Conservation (phyloP, 345 rosid species). For the Rhodamnia rubescens region DNA sequence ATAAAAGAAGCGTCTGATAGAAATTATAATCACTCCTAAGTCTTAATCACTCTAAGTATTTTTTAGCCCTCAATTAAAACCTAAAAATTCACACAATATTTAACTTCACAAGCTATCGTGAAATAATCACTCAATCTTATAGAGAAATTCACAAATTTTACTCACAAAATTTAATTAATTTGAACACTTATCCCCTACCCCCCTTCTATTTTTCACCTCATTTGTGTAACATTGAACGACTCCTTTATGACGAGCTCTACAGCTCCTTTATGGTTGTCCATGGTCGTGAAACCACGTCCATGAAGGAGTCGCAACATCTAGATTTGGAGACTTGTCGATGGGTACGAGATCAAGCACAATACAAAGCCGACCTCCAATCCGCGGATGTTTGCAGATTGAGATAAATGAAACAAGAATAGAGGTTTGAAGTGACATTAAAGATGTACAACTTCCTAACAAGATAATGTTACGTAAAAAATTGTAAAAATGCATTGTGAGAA, state of each 20-base stretch:
- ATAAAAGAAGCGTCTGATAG: too few relatives aligned
- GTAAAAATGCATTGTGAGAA: neutral
- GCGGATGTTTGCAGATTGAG: neutral
- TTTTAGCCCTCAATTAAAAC: too few relatives aligned
- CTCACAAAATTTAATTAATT: too few relatives aligned
- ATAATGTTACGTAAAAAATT: neutral
- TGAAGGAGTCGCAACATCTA: neutral
- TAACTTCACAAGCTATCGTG: too few relatives aligned
- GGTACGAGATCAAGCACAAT: neutral
- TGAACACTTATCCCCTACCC: too few relatives aligned
- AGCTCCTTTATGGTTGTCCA: neutral
- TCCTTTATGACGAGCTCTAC: neutral
- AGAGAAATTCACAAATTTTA: too few relatives aligned
- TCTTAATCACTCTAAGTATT: too few relatives aligned
- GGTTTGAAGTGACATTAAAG: neutral
- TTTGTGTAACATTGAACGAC: too few relatives aligned
- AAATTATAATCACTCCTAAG: too few relatives aligned
- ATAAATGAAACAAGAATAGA: neutral
- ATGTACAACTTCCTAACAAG: neutral
- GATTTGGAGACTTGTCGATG: neutral
- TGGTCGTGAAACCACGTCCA: fast-evolving
- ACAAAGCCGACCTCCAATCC: neutral
- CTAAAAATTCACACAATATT: too few relatives aligned
- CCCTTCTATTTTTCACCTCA: too few relatives aligned
- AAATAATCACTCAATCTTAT: too few relatives aligned